These are phyloP conservation scores for Penicillium cosmopolitanum DNA, from an alignment of 495 filamentous ascomycete genomes.

Conservation along the genomic window DNA sequence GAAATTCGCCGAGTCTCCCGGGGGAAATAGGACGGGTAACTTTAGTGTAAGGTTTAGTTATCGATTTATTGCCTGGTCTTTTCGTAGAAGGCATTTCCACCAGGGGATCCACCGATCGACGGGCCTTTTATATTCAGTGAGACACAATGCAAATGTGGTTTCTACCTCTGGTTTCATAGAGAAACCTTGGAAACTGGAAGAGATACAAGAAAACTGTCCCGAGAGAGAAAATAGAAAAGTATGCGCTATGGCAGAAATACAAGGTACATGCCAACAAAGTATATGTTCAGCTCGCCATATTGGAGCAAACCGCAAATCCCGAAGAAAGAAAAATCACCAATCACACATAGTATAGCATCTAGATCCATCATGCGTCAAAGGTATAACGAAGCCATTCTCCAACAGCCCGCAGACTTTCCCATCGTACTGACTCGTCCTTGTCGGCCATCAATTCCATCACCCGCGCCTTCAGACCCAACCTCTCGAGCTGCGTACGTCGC, in stretches of 20 bases:
- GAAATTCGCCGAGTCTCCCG: not conserved
- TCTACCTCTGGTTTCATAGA: constrained; percentile 1
- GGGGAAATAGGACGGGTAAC: too few relatives aligned
- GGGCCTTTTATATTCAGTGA: constrained; percentile 15
- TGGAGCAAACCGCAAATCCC: constrained; percentile 11
- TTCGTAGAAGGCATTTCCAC: constrained; percentile 8
- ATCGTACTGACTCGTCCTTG: constrained; percentile 84
- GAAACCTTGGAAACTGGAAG: not conserved
- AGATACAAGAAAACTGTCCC: not conserved
- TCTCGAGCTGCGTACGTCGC: constrained; percentile 80
- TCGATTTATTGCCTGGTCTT: too few relatives aligned
- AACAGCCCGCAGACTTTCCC: constrained; percentile 92
- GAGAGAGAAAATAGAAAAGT: constrained; percentile 13
- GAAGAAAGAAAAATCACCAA: constrained; percentile 16
- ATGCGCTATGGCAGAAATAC: constrained; percentile 31
- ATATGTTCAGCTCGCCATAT: constrained; percentile 30
- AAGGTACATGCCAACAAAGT: constrained; percentile 27
- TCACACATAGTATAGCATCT: not conserved
- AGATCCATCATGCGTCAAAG: constrained; percentile 59
- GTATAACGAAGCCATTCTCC: constrained; percentile 93
- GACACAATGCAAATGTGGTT: constrained; percentile 5
- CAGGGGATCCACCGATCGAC: constrained; percentile 25
- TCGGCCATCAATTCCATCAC: constrained; percentile 97
- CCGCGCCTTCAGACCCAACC: constrained; percentile 83
- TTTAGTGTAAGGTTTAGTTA: too few relatives aligned